Percentiles rank a stretch among this genome's conserved stretches.
These are phyloP conservation scores for Porogramme epimiltina DNA, from an alignment of 1,284 basidiomycete genomes.

Conservation along the genomic window DNA sequence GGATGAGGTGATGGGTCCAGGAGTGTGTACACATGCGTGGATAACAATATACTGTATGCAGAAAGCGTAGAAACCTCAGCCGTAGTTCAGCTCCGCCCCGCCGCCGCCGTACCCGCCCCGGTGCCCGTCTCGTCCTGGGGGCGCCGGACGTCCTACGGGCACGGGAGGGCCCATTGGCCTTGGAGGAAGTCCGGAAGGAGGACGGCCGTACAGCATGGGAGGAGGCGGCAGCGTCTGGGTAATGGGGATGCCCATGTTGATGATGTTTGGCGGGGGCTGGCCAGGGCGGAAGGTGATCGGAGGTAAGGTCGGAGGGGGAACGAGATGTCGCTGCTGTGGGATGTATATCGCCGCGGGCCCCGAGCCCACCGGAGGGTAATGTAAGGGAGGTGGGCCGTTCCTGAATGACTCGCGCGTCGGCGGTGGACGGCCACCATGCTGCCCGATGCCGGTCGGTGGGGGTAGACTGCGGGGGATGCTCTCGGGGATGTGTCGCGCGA, in stretches of 20 bases:
- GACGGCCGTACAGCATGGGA: conserved; percentile 17
- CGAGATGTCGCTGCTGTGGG: conserved; percentile 6
- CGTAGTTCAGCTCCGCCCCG: conserved; percentile 33
- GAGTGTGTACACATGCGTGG: too few species aligned
- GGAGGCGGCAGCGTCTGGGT: conserved; percentile 20
- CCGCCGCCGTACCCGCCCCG: conserved; percentile 20
- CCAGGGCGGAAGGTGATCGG: conserved; percentile 22
- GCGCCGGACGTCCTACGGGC: conserved; percentile 22
- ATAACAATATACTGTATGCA: too few species aligned
- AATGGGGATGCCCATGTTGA: conserved; percentile 15
- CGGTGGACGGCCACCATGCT: conserved; percentile 23
- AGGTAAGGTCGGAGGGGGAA: conserved; percentile 16
- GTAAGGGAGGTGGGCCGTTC: conserved; percentile 24
- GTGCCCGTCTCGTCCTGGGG: conserved; percentile 17
- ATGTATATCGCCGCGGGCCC: conserved; percentile 14
- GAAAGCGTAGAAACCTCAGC: conserved; percentile 14
- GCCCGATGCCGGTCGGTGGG: conserved; percentile 22
- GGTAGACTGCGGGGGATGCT: conserved; percentile 12
- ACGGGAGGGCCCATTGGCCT: conserved; percentile 26
- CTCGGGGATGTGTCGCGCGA: conserved; percentile 23
- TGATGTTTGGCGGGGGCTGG: conserved; percentile 20
- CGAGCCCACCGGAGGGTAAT: conserved; percentile 15
- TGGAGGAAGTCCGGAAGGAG: conserved; percentile 26
- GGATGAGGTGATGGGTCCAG: neutral
- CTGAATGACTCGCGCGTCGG: conserved; percentile 33